Percentiles rank a stretch among this genome's conserved stretches.
Evolutionary conservation across 2,329 filamentous ascomycete species (phyloP).

Genomic region (Neopestalotiopsis sp.): DNA sequence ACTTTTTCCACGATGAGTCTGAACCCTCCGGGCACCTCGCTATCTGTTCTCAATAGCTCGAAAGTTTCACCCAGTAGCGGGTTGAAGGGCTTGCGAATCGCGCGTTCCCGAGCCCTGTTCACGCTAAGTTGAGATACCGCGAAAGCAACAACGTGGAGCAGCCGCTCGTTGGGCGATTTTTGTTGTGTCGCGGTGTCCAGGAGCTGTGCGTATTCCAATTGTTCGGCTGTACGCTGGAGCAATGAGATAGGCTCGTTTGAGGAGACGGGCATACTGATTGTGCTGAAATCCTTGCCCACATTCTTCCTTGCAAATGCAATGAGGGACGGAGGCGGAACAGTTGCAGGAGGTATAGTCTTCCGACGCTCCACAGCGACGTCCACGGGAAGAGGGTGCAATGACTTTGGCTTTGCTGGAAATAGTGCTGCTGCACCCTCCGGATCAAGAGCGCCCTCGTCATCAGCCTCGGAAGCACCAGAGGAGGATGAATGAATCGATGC

Average conservation of each 20-base stretch:
- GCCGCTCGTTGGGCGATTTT: slow-evolving; percentile 67
- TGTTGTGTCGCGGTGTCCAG: slow-evolving; percentile 76
- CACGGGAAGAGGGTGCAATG: slow-evolving; percentile 78
- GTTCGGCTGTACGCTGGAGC: slow-evolving; percentile 87
- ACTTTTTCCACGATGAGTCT: slow-evolving; percentile 96
- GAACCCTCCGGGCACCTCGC: slow-evolving; percentile 74
- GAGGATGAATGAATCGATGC: slow-evolving; percentile 60
- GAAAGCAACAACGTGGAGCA: slow-evolving; percentile 88
- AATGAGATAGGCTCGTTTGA: slow-evolving; percentile 92
- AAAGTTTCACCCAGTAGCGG: slow-evolving; percentile 95
- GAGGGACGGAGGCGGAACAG: slow-evolving; percentile 82
- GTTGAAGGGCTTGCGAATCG: slow-evolving; percentile 96
- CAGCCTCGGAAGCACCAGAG: slow-evolving; percentile 64
- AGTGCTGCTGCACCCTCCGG: slow-evolving; percentile 69
- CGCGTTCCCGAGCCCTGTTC: slow-evolving; percentile 83
- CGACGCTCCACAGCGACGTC: slow-evolving; percentile 69
- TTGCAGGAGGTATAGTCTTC: slow-evolving; percentile 73
- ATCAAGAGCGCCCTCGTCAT: slow-evolving; percentile 60
- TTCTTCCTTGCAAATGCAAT: slow-evolving; percentile 97
- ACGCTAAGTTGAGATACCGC: slow-evolving; percentile 87
- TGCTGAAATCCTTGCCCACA: slow-evolving; percentile 95
- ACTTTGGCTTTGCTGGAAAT: slow-evolving; percentile 79
- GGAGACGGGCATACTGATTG: slow-evolving; percentile 96
- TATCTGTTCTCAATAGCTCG: slow-evolving; percentile 87
- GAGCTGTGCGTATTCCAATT: slow-evolving; percentile 87